Evolutionary conservation across 176 grass and related monocot genomes (phyloP).

Genomic region (Elymus sibiricus): DNA sequence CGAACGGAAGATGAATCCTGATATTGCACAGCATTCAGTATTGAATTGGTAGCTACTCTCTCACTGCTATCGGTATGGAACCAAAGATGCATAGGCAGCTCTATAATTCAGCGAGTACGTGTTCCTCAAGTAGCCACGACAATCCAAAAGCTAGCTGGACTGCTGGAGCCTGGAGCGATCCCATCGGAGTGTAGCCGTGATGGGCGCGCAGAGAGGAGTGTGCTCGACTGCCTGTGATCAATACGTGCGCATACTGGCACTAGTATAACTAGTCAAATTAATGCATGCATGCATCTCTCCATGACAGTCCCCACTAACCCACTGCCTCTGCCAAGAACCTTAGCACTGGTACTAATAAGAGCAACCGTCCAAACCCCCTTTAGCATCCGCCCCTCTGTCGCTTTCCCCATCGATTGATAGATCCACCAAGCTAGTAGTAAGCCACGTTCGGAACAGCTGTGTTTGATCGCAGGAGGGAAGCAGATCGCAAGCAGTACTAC

Average conservation of each 20-base stretch:
- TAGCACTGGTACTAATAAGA: neutral
- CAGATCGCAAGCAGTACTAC: too few relatives aligned
- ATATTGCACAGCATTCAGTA: too few relatives aligned
- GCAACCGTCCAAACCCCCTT: neutral
- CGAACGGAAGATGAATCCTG: too few relatives aligned
- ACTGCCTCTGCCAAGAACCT: neutral
- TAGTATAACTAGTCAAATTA: neutral
- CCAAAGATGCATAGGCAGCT: neutral
- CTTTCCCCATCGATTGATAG: neutral
- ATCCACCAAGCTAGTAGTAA: neutral
- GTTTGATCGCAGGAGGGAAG: neutral
- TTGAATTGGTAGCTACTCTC: too few relatives aligned
- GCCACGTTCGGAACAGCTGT: conserved; percentile 5
- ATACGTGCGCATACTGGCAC: neutral
- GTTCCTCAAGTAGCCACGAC: neutral
- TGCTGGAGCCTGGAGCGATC: neutral
- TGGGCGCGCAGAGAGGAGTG: neutral
- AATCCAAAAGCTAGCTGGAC: neutral
- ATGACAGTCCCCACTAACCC: neutral
- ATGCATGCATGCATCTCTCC: neutral
- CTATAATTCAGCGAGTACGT: neutral
- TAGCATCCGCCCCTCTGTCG: neutral
- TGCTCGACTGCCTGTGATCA: neutral
- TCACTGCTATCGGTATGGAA: too few relatives aligned
- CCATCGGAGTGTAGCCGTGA: neutral